Base-by-base conservation (phyloP, 768 basidiomycete species). In the Naganishia kalamii region DNA sequence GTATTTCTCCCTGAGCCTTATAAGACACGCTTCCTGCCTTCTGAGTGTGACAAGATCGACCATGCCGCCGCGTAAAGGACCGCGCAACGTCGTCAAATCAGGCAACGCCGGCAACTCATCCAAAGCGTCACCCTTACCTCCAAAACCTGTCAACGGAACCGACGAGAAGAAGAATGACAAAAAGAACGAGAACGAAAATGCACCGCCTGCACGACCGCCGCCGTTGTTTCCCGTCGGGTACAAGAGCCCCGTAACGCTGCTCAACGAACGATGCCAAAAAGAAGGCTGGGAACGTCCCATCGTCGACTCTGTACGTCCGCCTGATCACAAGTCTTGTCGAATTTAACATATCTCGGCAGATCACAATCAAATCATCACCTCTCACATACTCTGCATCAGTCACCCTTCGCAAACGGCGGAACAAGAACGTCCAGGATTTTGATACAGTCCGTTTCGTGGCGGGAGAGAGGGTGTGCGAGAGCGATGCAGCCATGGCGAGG, bases 211-310 rank as follows among this genome's bases (percentile, higher is more conserved):
- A 4, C 60, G 72, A 61, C 74, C 78, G 37, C 74, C 74, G 63
- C 83, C 87, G 0, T 78, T 93, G 37, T 92, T 93, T 72, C 89
- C 90, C 43, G 81, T 85, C 13, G 90, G 90, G 21, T 92, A 84
- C 68, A 94, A 96, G 79, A 88, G 85, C 63, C 92, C 92, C 1
- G 73, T 90, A 46, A 86, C 83, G 70, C 75, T 93, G 33, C 81
- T 96, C 12, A 82, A 88, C 59, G 92, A 96, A 81, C 86, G 88
- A 85, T 93, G 90, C 73, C 89, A 91, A 74, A 92, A 93, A 77
- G 82, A 84, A 57, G 90, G 88, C 2, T 94, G 90, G 90, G 89
- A 92, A 65, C 87, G 87, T 67, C 88, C 92, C 0, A 70, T 78
- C 8, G 83, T 94, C n/a, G 86, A 91, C 60, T 43, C 63, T 32